Evolutionary conservation across 305 asterid species (phyloP).

Genomic region (Fraxinus velutina): DNA sequence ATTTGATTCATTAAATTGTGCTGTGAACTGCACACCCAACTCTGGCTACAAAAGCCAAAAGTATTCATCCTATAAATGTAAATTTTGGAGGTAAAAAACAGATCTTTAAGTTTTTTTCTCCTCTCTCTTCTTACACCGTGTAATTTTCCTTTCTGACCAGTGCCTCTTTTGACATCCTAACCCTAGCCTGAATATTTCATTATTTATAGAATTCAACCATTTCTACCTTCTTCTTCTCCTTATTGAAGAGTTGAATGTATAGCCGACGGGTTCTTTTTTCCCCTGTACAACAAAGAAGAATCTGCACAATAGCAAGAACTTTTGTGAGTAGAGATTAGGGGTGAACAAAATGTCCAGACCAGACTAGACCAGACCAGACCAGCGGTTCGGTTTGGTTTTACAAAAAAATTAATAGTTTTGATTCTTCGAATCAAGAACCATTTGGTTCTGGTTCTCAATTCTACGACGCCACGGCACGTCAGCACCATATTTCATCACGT

Average conservation of each 20-base stretch:
- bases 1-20: not conserved
- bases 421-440: too few species aligned
- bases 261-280: not conserved
- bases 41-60: not conserved
- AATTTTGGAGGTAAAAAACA: not conserved
- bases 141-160: not conserved
- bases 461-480: too few species aligned
- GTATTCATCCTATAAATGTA: not conserved
- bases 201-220: not conserved
- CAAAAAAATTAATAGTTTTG: too few species aligned
- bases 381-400: too few species aligned
- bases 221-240: not conserved
- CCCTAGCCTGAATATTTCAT: not conserved
- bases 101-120: not conserved
- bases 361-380: too few species aligned
- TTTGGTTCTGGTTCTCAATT: too few species aligned
- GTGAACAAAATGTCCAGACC: too few species aligned
- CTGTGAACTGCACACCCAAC: not conserved
- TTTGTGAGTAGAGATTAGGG: not conserved
- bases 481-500: too few species aligned
- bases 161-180: not conserved
- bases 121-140: not conserved
- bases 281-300: not conserved
- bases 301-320: not conserved
- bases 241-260: not conserved